A percentile compares a stretch with the other conserved stretches of the same genome.
phyloP scores from a whole-genome alignment of 805 yeast genomes.

The Nakazawaea wickerhamii region DNA sequence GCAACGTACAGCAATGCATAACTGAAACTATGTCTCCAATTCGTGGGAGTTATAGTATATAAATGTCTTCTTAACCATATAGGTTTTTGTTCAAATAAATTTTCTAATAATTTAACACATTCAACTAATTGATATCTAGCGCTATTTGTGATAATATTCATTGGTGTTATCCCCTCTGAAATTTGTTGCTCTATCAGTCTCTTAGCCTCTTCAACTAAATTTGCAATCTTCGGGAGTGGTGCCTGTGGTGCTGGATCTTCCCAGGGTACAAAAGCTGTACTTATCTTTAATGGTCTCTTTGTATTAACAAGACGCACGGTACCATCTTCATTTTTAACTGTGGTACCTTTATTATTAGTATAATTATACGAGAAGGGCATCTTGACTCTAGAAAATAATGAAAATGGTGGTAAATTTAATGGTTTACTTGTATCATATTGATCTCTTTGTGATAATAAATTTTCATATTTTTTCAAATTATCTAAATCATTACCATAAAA shows the following conservation, averaged over 20 bases:
- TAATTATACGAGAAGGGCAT: slow-evolving; percentile 77
- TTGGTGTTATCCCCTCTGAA: neutral
- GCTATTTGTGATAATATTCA: neutral
- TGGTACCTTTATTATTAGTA: slow-evolving; percentile 59
- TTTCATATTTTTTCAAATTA: slow-evolving; percentile 23
- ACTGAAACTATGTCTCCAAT: slow-evolving; percentile 43
- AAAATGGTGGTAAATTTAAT: slow-evolving; percentile 78
- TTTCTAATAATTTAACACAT: slow-evolving; percentile 37
- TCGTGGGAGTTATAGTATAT: slow-evolving; percentile 46
- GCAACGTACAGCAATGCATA: slow-evolving; percentile 83
- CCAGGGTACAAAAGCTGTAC: slow-evolving; percentile 45
- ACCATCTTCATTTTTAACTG: slow-evolving; percentile 51
- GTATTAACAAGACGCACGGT: slow-evolving; percentile 39
- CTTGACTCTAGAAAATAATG: slow-evolving; percentile 68
- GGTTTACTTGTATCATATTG: slow-evolving; percentile 26
- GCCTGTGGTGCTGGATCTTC: slow-evolving; percentile 39
- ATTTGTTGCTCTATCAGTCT: slow-evolving; percentile 30
- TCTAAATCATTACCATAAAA: slow-evolving; percentile 18
- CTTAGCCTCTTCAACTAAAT: slow-evolving; percentile 34
- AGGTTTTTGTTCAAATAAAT: slow-evolving; percentile 65
- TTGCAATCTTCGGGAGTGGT: slow-evolving; percentile 45
- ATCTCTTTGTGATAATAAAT: slow-evolving; percentile 27
- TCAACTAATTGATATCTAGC: slow-evolving; percentile 28
- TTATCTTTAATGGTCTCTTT: slow-evolving; percentile 42
- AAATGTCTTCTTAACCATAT: slow-evolving; percentile 82